Evolutionary conservation across 2,329 filamentous ascomycete genomes (phyloP), one percentile per base, ranked within the genome.

Genomic region (Fusarium albosuccineum): DNA sequence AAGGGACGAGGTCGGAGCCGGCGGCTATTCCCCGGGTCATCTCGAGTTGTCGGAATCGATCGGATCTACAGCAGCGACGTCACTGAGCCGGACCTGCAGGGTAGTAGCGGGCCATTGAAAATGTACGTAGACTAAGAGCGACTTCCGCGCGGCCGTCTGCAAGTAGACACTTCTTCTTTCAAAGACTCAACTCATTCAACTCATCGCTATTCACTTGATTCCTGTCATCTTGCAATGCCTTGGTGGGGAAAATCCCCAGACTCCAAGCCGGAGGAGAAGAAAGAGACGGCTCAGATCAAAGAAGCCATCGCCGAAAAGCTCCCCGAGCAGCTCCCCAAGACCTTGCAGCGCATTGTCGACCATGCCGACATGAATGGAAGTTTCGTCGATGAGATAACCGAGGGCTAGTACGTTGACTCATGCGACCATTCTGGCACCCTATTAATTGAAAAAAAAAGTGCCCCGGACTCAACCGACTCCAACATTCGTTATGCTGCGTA

Each of bases 401-500:
- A 94, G 60, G 92, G 93, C 80, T 90, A 91, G 92, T 94, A 86
- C 67, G 91, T 86, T 45, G 27, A 33, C 65, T 1, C 36, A 52
- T 62, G 40, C 16, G 17, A 40, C 26, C 49, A 37, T 61, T 52
- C 64, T 58, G 8, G 26, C 45, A n/a, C 22, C n/a, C n/a, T 42
- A 40, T 58, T 70, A 60, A 62, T 62, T 26, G 9, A 22, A 22
- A 17, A 33, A 33, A 36, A 16, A 75, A 80, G 78, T 55, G 78
- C 70, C 13, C 86, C 89, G 58, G 91, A 97, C 72, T 92, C 93
- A 6, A 97, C 93, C 62, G 93, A 97, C 56, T 92, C 89, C 71
- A 91, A 89, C 71, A 83, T 97, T 74, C 92, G 96, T 74, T 99
- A 98, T 81, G 95, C 94, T 59, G 96, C 92, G 71, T 99, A 99